A percentile compares a stretch with the other conserved stretches of the same genome.
phyloP scores from a whole-genome alignment of 1,284 basidiomycete species.

The Pascua guehoae region DNA sequence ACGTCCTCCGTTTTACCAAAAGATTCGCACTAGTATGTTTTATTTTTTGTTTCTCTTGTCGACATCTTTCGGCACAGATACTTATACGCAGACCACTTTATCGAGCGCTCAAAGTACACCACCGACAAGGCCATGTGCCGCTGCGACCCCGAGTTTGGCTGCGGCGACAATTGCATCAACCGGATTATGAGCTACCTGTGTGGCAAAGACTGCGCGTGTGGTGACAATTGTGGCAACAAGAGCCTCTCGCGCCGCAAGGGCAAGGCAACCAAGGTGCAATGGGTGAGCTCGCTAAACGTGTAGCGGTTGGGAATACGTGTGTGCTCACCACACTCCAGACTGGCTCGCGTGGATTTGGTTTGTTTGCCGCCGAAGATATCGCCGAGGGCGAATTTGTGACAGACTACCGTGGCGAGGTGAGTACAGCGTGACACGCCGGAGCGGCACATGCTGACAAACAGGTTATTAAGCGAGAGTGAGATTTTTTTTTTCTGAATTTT shows the following conservation, averaged over 20 bases:
- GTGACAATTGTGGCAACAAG: slow-evolving; percentile 43
- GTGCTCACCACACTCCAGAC: slow-evolving; percentile 30
- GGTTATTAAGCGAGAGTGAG: slow-evolving; percentile 38
- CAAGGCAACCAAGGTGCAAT: slow-evolving; percentile 37
- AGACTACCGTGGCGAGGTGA: slow-evolving; percentile 52
- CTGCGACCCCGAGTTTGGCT: slow-evolving; percentile 44
- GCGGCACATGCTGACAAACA: slow-evolving; percentile 5
- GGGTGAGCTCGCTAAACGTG: slow-evolving; percentile 31
- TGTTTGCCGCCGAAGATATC: slow-evolving; percentile 48
- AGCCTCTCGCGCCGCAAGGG: slow-evolving; percentile 35
- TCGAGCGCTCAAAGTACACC: slow-evolving; percentile 1
- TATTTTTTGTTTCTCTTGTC: no score
- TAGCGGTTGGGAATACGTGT: neutral
- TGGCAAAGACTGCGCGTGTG: slow-evolving; percentile 50
- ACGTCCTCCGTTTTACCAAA: slow-evolving; percentile 37
- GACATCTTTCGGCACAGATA: neutral
- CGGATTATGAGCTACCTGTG: slow-evolving; percentile 53
- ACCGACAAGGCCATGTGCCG: slow-evolving; percentile 38
- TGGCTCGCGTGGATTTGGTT: slow-evolving; percentile 51
- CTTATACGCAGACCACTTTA: slow-evolving; percentile 9
- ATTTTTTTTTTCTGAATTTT: neutral
- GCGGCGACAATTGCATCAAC: slow-evolving; percentile 51
- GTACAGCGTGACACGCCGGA: no score
- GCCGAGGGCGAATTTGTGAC: slow-evolving; percentile 50
- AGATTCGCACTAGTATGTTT: slow-evolving; percentile 34